These are phyloP conservation scores for Westerdykella sp. DNA, from an alignment of 2,329 filamentous ascomycete genomes.

Conservation along the genomic window DNA sequence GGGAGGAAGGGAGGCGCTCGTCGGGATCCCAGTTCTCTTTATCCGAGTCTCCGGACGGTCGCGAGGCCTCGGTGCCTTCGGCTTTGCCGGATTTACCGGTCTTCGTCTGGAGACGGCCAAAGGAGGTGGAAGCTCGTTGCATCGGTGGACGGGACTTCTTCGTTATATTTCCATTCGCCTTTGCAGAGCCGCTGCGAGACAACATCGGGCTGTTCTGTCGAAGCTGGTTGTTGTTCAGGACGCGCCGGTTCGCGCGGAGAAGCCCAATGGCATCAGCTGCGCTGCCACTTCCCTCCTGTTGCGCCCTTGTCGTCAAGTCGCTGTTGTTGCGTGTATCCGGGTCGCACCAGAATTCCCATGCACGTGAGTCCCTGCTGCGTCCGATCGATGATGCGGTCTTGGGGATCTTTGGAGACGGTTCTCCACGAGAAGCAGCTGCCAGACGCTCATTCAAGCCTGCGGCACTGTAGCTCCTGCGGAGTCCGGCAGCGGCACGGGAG, in stretches of 20 bases:
- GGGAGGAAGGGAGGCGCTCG: constrained; percentile 9
- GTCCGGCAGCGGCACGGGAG: constrained; percentile 42
- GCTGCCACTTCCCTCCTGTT: constrained; percentile 72
- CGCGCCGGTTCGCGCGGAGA: constrained; percentile 60
- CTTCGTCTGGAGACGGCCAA: constrained; percentile 30
- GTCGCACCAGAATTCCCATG: constrained; percentile 88
- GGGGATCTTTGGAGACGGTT: constrained; percentile 30
- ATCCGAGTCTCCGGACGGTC: constrained; percentile 68
- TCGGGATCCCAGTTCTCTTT: constrained; percentile 83
- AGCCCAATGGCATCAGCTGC: constrained; percentile 76
- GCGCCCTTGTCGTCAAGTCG: constrained; percentile 71
- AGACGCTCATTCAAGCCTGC: constrained; percentile 40
- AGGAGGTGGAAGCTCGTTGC: constrained; percentile 31
- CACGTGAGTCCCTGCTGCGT: constrained; percentile 76
- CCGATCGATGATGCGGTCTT: constrained; percentile 55
- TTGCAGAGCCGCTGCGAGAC: constrained; percentile 23
- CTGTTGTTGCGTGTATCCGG: constrained; percentile 61
- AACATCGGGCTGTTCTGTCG: constrained; percentile 57
- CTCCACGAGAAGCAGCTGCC: constrained; percentile 20
- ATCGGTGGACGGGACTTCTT: constrained; percentile 32
- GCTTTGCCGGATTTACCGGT: constrained; percentile 14
- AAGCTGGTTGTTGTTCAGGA: constrained; percentile 48
- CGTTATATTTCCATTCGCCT: constrained; percentile 27
- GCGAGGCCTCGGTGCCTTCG: constrained; percentile 40
- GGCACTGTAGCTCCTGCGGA: constrained; percentile 68